Percentiles rank a stretch among this genome's conserved stretches.
Evolutionary conservation across 345 rosid genomes (phyloP).

Genomic region (Gossypium australe): DNA sequence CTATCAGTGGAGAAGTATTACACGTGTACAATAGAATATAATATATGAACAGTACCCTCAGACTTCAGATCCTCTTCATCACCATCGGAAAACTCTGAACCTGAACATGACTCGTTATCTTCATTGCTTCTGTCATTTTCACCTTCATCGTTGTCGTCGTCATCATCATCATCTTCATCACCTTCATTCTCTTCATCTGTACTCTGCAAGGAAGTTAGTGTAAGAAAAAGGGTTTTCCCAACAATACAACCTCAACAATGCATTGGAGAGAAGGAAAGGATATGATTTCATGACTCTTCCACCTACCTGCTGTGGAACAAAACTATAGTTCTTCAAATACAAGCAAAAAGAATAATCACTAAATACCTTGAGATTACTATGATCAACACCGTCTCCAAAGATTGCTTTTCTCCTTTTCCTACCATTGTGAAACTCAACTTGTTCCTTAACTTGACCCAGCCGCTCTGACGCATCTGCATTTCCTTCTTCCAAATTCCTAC

Average conservation of each 20-base stretch:
- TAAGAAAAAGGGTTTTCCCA: not conserved
- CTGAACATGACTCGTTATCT: constrained; percentile 33
- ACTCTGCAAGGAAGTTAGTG: constrained; percentile 32
- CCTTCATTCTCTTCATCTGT: constrained; percentile 28
- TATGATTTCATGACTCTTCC: not conserved
- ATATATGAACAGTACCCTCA: constrained; percentile 41
- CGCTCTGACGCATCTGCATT: constrained; percentile 19
- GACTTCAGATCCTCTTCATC: constrained; percentile 30
- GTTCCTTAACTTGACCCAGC: constrained; percentile 30
- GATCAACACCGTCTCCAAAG: constrained; percentile 41
- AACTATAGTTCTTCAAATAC: not conserved
- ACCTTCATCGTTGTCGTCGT: not conserved
- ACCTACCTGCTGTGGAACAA: not conserved
- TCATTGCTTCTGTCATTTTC: constrained; percentile 23
- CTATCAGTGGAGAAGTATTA: not conserved
- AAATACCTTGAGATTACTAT: constrained; percentile 36
- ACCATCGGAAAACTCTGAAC: constrained; percentile 41
- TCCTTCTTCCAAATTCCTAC: constrained; percentile 30
- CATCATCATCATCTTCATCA: not conserved
- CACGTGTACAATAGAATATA: not conserved
- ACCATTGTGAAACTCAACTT: constrained; percentile 59
- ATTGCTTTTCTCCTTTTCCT: constrained; percentile 80
- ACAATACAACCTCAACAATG: not conserved
- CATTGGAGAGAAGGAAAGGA: not conserved
- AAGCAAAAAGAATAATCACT: not conserved